phyloP scores from a whole-genome alignment of 2,329 filamentous ascomycete genomes.

The Emergomyces africanus region DNA sequence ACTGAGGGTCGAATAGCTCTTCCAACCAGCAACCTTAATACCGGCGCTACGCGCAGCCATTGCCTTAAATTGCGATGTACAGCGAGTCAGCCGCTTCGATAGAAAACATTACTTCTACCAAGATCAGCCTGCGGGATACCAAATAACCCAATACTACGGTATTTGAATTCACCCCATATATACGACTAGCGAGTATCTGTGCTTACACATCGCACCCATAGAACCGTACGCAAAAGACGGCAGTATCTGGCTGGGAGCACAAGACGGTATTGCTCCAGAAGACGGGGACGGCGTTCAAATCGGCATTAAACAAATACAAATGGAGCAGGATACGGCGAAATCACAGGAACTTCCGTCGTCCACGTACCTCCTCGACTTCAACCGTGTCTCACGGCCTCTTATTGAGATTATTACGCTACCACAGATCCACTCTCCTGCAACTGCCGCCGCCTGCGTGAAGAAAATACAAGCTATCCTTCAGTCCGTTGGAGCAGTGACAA shows the following conservation, averaged over 20 bases:
- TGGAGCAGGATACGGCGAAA: slow-evolving; percentile 97
- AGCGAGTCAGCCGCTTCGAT: slow-evolving; percentile 71
- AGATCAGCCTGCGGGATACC: slow-evolving; percentile 92
- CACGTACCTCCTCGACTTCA: slow-evolving; percentile 77
- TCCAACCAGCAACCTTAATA: slow-evolving; percentile 70
- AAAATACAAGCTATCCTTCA: slow-evolving; percentile 76
- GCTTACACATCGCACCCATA: slow-evolving; percentile 12
- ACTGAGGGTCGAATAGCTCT: slow-evolving; percentile 31
- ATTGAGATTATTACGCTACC: slow-evolving; percentile 93
- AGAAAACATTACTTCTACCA: slow-evolving; percentile 99
- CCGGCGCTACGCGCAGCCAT: slow-evolving; percentile 85
- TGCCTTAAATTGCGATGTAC: slow-evolving; percentile 67
- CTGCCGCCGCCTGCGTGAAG: slow-evolving; percentile 74
- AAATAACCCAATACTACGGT: slow-evolving; percentile 92
- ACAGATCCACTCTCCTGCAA: slow-evolving; percentile 73
- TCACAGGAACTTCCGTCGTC: slow-evolving; percentile 65
- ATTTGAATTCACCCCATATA: slow-evolving; percentile 1
- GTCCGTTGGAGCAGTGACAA: slow-evolving; percentile 71
- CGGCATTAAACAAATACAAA: slow-evolving; percentile 84
- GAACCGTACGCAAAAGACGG: slow-evolving; percentile 57
- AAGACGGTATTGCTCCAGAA: slow-evolving; percentile 68
- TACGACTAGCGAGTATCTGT: neutral
- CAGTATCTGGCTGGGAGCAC: slow-evolving; percentile 51
- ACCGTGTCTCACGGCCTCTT: slow-evolving; percentile 78
- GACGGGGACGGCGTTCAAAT: slow-evolving; percentile 59